These are phyloP conservation scores for Fusarium sp. DNA, from an alignment of 2,329 filamentous ascomycete genomes.

Conservation along the genomic window DNA sequence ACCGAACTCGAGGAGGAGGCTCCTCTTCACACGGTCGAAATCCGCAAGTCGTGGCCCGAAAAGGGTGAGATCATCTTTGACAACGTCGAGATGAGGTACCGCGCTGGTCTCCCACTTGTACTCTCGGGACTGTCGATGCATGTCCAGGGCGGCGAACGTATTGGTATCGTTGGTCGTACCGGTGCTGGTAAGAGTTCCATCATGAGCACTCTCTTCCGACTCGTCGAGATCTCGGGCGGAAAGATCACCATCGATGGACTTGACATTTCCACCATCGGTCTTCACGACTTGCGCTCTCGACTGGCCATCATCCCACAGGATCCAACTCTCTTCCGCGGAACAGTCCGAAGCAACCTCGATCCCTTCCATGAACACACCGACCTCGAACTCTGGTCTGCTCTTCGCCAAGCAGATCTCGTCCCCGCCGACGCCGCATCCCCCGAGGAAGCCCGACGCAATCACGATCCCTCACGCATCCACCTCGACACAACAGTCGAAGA, in stretches of 20 bases:
- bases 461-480: slow-evolving; percentile 74
- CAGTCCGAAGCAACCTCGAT: slow-evolving; percentile 79
- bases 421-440: slow-evolving; percentile 65
- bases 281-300: slow-evolving; percentile 76
- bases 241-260: slow-evolving; percentile 70
- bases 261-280: slow-evolving; percentile 75
- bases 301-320: slow-evolving; percentile 86
- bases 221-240: slow-evolving; percentile 70
- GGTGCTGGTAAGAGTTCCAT: slow-evolving; percentile 85
- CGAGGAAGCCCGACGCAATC: slow-evolving; percentile 69
- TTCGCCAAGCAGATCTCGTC: slow-evolving; percentile 79
- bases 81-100: slow-evolving; percentile 80
- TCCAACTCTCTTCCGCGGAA: slow-evolving; percentile 82
- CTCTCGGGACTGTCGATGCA: slow-evolving; percentile 75
- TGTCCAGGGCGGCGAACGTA: slow-evolving; percentile 76
- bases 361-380: slow-evolving; percentile 82
- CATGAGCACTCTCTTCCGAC: slow-evolving; percentile 81
- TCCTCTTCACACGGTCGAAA: slow-evolving; percentile 76
- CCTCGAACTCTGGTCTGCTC: slow-evolving; percentile 77
- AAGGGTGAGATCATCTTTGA: slow-evolving; percentile 81
- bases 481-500: slow-evolving; percentile 89
- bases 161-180: slow-evolving; percentile 82
- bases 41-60: slow-evolving; percentile 82
- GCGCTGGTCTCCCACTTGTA: slow-evolving; percentile 74
- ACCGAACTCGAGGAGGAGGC: slow-evolving; percentile 88